These are phyloP conservation scores for Mariannaea elegans DNA, from an alignment of 2,329 filamentous ascomycete species.

Conservation along the genomic window DNA sequence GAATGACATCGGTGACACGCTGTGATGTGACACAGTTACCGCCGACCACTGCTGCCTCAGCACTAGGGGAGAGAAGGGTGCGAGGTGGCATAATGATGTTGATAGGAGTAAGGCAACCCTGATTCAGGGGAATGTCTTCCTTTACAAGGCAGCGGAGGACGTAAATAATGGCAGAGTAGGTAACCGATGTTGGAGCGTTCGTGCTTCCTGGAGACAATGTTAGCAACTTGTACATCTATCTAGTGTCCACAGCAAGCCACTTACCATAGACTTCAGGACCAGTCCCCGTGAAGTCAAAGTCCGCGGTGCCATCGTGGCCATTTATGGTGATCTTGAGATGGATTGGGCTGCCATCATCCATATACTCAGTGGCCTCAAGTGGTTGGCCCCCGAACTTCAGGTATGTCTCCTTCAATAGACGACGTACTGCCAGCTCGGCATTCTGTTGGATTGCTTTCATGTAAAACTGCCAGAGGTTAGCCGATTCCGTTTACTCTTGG, in stretches of 20 bases:
- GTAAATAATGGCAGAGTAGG: slow-evolving; percentile 69
- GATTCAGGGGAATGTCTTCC: slow-evolving; percentile 89
- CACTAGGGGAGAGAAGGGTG: no score
- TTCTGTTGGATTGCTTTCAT: slow-evolving; percentile 54
- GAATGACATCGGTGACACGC: no score
- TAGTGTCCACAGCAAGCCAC: no score
- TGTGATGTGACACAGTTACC: no score
- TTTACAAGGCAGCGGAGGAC: no score
- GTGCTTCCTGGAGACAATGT: slow-evolving; percentile 7
- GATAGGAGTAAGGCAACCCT: slow-evolving; percentile 83
- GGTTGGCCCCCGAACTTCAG: slow-evolving; percentile 5
- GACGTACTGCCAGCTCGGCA: slow-evolving; percentile 42
- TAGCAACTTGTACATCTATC: no score
- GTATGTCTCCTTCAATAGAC: slow-evolving; percentile 14
- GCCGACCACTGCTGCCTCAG: no score
- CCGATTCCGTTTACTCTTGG: no score
- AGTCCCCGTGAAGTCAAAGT: slow-evolving; percentile 62
- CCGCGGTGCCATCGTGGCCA: slow-evolving; percentile 73
- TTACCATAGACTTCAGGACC: slow-evolving; percentile 43
- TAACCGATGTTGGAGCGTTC: not conserved
- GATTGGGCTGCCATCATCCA: slow-evolving; percentile 88
- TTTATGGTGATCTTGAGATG: slow-evolving; percentile 76
- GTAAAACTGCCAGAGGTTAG: no score
- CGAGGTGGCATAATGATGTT: no score
- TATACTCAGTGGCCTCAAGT: slow-evolving; percentile 59